A percentile compares a stretch with the other conserved stretches of the same genome.
Evolutionary conservation across 176 grass and related monocot genomes (phyloP).

Genomic region (Saccharum officinarum): DNA sequence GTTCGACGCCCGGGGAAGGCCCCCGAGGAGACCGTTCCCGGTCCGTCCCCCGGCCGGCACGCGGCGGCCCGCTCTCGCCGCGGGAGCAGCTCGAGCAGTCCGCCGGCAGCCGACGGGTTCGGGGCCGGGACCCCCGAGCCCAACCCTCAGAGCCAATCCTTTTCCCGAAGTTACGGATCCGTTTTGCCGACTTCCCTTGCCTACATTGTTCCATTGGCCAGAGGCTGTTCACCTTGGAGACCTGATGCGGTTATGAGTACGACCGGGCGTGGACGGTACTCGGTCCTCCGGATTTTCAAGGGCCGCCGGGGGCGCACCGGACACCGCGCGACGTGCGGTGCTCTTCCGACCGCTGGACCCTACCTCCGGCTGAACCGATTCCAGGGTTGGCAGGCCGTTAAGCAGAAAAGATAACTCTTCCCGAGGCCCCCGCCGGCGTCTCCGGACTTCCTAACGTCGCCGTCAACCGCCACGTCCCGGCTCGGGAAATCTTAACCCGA

Average conservation of each 20-base stretch:
- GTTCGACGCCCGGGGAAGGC: constrained; percentile 51
- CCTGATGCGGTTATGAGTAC: constrained; percentile 75
- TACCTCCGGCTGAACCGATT: constrained; percentile 65
- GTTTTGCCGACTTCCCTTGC: constrained; percentile 25
- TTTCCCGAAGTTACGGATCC: no score
- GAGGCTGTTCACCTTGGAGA: constrained; percentile 68
- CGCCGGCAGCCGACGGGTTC: neutral
- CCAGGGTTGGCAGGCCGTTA: neutral
- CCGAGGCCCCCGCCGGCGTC: constrained; percentile 36
- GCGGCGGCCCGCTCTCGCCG: neutral
- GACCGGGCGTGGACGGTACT: constrained; percentile 41
- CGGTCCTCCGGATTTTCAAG: constrained; percentile 74
- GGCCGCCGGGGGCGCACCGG: constrained; percentile 57
- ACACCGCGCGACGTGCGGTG: constrained; percentile 68
- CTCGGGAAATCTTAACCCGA: constrained; percentile 66
- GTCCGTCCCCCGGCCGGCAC: neutral
- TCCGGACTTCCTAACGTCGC: constrained; percentile 58
- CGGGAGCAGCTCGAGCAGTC: neutral
- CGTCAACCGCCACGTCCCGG: constrained; percentile 63
- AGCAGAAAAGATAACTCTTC: no score
- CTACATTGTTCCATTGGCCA: constrained; percentile 66
- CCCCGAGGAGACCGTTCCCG: neutral
- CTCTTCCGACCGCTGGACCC: constrained; percentile 67
- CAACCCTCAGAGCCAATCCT: neutral
- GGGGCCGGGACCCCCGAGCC: no score